Evolutionary conservation across 1,284 basidiomycete genomes (phyloP).

Genomic region (Phenoliferia sp.): DNA sequence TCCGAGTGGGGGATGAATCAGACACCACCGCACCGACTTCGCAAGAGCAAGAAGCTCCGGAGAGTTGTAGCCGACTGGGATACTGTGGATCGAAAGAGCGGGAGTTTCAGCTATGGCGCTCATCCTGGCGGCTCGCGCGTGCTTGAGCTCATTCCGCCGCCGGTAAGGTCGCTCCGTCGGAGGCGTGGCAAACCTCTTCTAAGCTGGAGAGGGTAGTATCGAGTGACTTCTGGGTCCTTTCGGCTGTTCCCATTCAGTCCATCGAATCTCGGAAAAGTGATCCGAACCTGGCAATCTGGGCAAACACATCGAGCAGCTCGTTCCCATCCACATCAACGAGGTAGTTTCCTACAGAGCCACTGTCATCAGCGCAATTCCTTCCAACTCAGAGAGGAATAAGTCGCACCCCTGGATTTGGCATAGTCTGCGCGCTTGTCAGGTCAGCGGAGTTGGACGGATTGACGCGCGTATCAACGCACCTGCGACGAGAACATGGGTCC

Average conservation of each 20-base stretch:
- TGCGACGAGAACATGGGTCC: conserved; percentile 45
- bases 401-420: conserved; percentile 35
- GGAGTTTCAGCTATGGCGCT: too few species aligned
- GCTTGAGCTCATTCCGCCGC: too few species aligned
- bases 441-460: not conserved
- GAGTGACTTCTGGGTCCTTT: too few species aligned
- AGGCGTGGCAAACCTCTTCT: not conserved
- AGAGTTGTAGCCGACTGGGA: conserved; percentile 50
- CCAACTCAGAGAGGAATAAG: not conserved
- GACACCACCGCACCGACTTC: conserved; percentile 34
- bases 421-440: conserved; percentile 38
- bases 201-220: conserved; percentile 27
- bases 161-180: not conserved
- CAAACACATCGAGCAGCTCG: conserved; percentile 51
- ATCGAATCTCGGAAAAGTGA: not conserved
- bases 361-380: not conserved
- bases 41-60: conserved; percentile 47
- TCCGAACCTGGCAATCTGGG: conserved; percentile 43
- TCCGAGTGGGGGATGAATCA: not conserved
- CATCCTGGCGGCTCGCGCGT: too few species aligned
- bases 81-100: conserved; percentile 35
- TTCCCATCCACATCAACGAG: conserved; percentile 54
- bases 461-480: conserved; percentile 13
- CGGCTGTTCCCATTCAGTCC: too few species aligned
- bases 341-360: conserved; percentile 44